Evolutionary conservation across 2,329 filamentous ascomycete genomes (phyloP).

Genomic region (Colletotrichum sojae): DNA sequence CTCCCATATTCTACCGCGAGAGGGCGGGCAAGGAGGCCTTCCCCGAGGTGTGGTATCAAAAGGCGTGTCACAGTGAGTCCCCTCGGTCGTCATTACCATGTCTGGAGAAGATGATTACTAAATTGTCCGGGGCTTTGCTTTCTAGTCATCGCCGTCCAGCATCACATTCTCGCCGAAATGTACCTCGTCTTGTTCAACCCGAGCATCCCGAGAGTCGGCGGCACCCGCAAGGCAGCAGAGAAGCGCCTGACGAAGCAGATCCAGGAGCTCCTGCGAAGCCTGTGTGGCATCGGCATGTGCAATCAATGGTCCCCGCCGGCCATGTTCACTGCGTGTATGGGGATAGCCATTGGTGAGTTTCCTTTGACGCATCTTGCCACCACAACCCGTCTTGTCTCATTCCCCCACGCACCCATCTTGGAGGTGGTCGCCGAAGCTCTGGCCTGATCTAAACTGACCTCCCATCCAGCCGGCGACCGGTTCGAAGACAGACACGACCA

Average conservation of each 20-base stretch:
- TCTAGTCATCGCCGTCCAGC: slow-evolving; percentile 71
- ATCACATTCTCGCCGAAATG: slow-evolving; percentile 71
- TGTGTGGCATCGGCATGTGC: slow-evolving; percentile 73
- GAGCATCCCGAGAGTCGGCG: slow-evolving; percentile 64
- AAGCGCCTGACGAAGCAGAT: slow-evolving; percentile 56
- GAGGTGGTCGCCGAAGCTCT: not conserved
- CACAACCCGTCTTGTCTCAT: not conserved
- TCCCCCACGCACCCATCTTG: not conserved
- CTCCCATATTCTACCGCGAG: slow-evolving; percentile 41
- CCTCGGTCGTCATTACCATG: not conserved
- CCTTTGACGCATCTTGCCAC: not conserved
- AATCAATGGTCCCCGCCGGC: slow-evolving; percentile 70
- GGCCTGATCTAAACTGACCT: slow-evolving; percentile 7
- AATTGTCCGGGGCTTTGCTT: slow-evolving; percentile 16
- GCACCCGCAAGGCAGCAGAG: slow-evolving; percentile 49
- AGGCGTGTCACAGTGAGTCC: slow-evolving; percentile 40
- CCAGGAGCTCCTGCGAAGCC: slow-evolving; percentile 61
- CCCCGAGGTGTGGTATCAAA: slow-evolving; percentile 42
- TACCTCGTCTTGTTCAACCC: slow-evolving; percentile 71
- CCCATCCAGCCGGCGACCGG: slow-evolving; percentile 59
- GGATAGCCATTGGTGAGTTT: slow-evolving; percentile 55
- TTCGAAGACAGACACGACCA: slow-evolving; percentile 63
- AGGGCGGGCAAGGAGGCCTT: slow-evolving; percentile 53
- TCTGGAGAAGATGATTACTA: slow-evolving; percentile 36
- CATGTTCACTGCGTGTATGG: slow-evolving; percentile 70